Evolutionary conservation across 2,329 filamentous ascomycete species (phyloP).

Genomic region (Pseudonectria buxi): DNA sequence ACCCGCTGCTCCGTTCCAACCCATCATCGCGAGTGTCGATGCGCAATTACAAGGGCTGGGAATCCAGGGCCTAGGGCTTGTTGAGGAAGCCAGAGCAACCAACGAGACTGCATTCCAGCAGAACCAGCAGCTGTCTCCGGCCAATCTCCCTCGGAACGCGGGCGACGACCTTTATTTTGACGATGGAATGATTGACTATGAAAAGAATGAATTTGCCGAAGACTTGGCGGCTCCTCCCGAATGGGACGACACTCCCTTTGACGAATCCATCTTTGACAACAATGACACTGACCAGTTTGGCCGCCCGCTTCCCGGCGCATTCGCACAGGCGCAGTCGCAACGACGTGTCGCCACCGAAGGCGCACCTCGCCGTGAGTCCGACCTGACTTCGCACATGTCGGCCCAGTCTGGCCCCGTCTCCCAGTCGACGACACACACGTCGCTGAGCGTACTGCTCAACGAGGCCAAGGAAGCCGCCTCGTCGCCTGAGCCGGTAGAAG

Average conservation of each 20-base stretch:
- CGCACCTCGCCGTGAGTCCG: slow-evolving; percentile 38
- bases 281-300: slow-evolving; percentile 58
- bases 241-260: slow-evolving; percentile 53
- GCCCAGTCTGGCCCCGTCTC: slow-evolving; percentile 33
- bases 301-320: slow-evolving; percentile 51
- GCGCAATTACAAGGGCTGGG: slow-evolving; percentile 32
- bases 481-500: background rate
- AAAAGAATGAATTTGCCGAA: slow-evolving; percentile 38
- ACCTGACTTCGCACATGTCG: slow-evolving; percentile 39
- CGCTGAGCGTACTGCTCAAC: slow-evolving; percentile 31
- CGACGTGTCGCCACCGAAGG: slow-evolving; percentile 28
- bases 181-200: slow-evolving; percentile 49
- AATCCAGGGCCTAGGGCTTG: slow-evolving; percentile 31
- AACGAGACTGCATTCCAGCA: slow-evolving; percentile 17
- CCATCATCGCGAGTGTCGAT: slow-evolving; percentile 3
- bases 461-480: slow-evolving; percentile 7
- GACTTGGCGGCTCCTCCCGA: slow-evolving; percentile 34
- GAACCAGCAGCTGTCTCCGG: slow-evolving; percentile 12
- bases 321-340: slow-evolving; percentile 45
- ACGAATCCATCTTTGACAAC: slow-evolving; percentile 68
- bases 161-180: slow-evolving; percentile 63
- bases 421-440: slow-evolving; percentile 48
- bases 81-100: slow-evolving; percentile 9
- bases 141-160: slow-evolving; percentile 4
- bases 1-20: background rate